Evolutionary conservation across 1,139 yeast species (phyloP), one percentile per base, ranked within the genome.

Genomic region (Yamadazyma siamensis): DNA sequence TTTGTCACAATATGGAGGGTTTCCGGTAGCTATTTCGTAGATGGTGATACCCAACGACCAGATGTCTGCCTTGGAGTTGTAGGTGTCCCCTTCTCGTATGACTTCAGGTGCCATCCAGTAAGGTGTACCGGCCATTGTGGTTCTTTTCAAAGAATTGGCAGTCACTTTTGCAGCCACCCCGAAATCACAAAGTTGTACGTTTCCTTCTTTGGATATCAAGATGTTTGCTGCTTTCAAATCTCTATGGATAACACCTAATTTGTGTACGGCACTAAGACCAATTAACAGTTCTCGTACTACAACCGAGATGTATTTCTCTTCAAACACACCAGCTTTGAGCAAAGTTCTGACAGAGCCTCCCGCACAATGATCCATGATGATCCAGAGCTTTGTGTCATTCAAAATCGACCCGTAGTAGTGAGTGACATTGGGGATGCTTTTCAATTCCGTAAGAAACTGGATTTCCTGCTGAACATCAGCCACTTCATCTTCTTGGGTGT

Each of bases 31-130:
- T 38, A 91, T 81, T 58, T 94, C 99, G 58, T 80, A 94, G 6
- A 88, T 69, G 0, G 98, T 91, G 35, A 94, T 86, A 12, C 99
- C 99, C 31, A 91, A 59, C 1, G 95, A 85, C 96, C 96, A 87
- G 8, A 87, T 84, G 54, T 87, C 96, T 0, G 94, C 95, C 57
- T 84, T 87, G 30, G 78, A 76, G 47, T 86, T 85, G 55, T 87
- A 87, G 3, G 82, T 70, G 13, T 83, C 83, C 19, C 98, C 98
- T 54, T 91, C 97, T 52, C 89, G 76, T 26, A 91, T 91, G 15
- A 91, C 98, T 55, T 91, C 98, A 0, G 98, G 98, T 0, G 98
- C 98, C 99, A 94, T 94, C 99, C 99, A 94, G 55, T 89, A 94
- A 0, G 98, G 98, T 0, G 99, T 94, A 5, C 99, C 99, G 0